Percentiles rank a stretch among this genome's conserved stretches.
phyloP scores from a whole-genome alignment of 176 grass and related monocot genomes.

The Calamus simplicifolius region DNA sequence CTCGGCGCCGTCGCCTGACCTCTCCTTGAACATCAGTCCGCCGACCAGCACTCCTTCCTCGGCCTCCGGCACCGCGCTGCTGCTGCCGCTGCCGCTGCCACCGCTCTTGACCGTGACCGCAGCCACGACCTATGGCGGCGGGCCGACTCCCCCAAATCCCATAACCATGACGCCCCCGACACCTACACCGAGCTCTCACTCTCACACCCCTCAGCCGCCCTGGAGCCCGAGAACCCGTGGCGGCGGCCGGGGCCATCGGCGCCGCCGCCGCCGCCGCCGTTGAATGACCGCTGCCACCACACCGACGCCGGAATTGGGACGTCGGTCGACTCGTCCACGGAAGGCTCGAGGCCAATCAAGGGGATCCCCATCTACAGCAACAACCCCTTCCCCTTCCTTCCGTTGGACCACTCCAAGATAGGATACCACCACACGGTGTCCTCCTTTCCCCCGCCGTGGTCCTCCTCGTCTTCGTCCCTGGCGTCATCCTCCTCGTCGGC shows the following conservation, averaged over 20 bases:
- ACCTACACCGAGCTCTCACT: conserved; percentile 4
- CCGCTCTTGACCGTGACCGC: background rate
- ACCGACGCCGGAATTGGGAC: background rate
- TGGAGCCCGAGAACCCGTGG: background rate
- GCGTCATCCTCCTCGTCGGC: background rate
- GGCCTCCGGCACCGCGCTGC: background rate
- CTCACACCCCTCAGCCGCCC: background rate
- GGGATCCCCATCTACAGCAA: conserved; percentile 19
- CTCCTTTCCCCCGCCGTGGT: conserved; percentile 16
- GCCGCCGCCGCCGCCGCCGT: conserved; percentile 11
- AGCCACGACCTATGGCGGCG: background rate
- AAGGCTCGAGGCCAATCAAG: background rate
- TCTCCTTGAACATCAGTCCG: conserved; percentile 34
- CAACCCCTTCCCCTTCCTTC: background rate
- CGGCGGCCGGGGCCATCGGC: conserved; percentile 3
- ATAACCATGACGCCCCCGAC: background rate
- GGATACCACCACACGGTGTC: conserved; percentile 26
- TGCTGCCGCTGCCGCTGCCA: background rate
- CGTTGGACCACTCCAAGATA: conserved; percentile 20
- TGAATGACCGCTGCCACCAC: background rate
- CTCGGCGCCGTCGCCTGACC: conserved; percentile 19
- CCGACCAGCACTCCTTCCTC: conserved; percentile 10
- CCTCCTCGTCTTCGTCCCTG: conserved; percentile 24
- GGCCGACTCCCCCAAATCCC: conserved; percentile 6
- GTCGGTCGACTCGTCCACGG: background rate